Evolutionary conservation across 495 filamentous ascomycete genomes (phyloP).

Genomic region (Neurospora terricola): DNA sequence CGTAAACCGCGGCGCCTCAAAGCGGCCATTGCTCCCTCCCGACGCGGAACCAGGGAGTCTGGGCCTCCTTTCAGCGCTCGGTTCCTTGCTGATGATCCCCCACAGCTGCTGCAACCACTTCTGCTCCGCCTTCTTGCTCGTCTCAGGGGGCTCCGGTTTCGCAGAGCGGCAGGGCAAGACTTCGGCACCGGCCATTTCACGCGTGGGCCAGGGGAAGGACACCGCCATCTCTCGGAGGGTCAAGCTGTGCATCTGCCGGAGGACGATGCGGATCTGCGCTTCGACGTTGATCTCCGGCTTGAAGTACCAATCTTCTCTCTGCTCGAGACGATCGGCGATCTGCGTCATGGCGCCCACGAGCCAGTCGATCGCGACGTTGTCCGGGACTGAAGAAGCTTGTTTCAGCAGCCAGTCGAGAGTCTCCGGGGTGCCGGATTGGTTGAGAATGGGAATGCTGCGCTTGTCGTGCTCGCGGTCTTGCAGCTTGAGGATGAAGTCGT

Average conservation of each 20-base stretch:
- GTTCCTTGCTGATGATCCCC: slow-evolving; percentile 15
- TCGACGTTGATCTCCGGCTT: slow-evolving; percentile 22
- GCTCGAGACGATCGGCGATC: slow-evolving; percentile 22
- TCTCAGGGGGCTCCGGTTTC: slow-evolving; percentile 8
- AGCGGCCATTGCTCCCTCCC: slow-evolving; percentile 7
- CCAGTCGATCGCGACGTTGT: slow-evolving; percentile 25
- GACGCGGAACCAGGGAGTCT: not conserved
- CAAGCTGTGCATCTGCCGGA: slow-evolving; percentile 20
- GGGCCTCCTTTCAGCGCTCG: not conserved
- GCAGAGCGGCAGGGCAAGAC: slow-evolving; percentile 25
- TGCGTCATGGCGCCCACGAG: slow-evolving; percentile 26
- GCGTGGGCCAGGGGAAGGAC: slow-evolving; percentile 26
- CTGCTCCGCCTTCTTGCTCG: slow-evolving; percentile 16
- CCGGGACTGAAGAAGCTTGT: slow-evolving; percentile 19
- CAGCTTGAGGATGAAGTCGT: slow-evolving; percentile 28
- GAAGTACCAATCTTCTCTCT: slow-evolving; percentile 21
- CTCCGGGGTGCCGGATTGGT: slow-evolving; percentile 25
- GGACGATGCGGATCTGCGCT: slow-evolving; percentile 27
- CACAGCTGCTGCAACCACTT: slow-evolving; percentile 22
- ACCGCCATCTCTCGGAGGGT: slow-evolving; percentile 26
- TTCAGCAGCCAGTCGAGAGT: slow-evolving; percentile 24
- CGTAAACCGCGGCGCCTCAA: slow-evolving; percentile 16
- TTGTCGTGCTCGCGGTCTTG: slow-evolving; percentile 28
- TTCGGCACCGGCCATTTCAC: slow-evolving; percentile 27
- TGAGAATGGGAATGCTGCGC: slow-evolving; percentile 28